Percentiles rank a stretch among this genome's conserved stretches.
These are phyloP conservation scores for Taiwanofungus camphoratus DNA, from an alignment of 1,284 basidiomycete genomes.

Conservation along the genomic window DNA sequence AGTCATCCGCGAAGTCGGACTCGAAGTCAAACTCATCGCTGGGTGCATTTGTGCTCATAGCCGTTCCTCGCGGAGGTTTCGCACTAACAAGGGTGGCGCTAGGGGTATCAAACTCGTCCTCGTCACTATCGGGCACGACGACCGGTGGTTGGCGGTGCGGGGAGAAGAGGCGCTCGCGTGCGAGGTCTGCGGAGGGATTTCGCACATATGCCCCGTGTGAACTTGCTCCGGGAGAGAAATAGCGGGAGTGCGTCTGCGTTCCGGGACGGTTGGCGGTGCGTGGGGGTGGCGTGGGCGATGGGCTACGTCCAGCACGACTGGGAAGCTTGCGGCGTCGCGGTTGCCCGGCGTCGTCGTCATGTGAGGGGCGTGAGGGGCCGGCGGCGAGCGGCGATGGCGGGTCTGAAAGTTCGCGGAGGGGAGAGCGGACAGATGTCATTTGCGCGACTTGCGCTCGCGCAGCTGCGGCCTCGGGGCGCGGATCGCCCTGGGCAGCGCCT, in stretches of 20 bases:
- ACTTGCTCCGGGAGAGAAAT: constrained; percentile 7
- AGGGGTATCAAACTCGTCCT: constrained; percentile 4
- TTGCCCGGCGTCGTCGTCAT: constrained; percentile 39
- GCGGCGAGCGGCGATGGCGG: constrained; percentile 15
- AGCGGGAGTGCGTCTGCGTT: constrained; percentile 14
- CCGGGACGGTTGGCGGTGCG: constrained; percentile 6
- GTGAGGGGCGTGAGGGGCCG: constrained; percentile 18
- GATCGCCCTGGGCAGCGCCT: background rate
- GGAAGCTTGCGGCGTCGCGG: constrained; percentile 35
- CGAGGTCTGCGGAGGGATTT: constrained; percentile 8
- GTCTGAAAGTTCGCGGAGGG: constrained; percentile 21
- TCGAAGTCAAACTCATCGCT: constrained; percentile 23
- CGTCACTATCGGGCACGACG: constrained; percentile 15
- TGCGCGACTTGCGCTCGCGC: constrained; percentile 1
- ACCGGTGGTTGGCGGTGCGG: constrained; percentile 15
- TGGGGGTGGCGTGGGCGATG: constrained; percentile 22
- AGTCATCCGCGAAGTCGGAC: constrained; percentile 28
- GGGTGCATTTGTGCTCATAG: background rate
- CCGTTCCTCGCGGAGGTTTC: constrained; percentile 2
- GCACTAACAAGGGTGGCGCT: background rate
- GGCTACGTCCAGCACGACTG: constrained; percentile 17
- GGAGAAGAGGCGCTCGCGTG: constrained; percentile 15
- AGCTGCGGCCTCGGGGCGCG: constrained; percentile 1
- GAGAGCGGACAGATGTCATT: constrained; percentile 15
- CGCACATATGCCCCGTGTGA: background rate